Conservation (phyloP, 2,329 filamentous ascomycete genomes). For the Sporothrix globosa region DNA sequence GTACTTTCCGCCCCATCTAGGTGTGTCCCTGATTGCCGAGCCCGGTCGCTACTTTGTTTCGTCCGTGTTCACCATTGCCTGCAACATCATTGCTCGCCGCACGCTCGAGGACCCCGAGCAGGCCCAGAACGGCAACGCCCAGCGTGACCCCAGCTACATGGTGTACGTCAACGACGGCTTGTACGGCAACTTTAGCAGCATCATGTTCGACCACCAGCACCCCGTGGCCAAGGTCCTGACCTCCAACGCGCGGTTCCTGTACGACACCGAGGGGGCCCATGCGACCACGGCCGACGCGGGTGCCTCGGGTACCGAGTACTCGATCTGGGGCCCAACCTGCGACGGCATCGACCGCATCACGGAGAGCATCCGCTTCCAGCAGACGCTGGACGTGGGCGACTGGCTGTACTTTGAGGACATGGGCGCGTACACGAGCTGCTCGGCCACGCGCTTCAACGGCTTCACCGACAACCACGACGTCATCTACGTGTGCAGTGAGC, state of each 20-base stretch:
- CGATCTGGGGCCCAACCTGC: slow-evolving; percentile 96
- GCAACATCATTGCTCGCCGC: slow-evolving; percentile 93
- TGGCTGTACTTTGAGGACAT: slow-evolving; percentile 99
- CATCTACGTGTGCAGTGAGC: slow-evolving; percentile 93
- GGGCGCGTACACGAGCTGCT: slow-evolving; percentile 98
- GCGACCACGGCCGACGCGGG: slow-evolving; percentile 42
- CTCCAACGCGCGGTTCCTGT: slow-evolving; percentile 60
- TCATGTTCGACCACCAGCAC: slow-evolving; percentile 98
- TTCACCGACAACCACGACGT: slow-evolving; percentile 92
- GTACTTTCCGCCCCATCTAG: slow-evolving; percentile 75
- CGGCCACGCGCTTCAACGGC: slow-evolving; percentile 95
- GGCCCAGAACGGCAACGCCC: slow-evolving; percentile 39
- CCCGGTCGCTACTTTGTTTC: slow-evolving; percentile 96
- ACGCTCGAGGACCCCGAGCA: slow-evolving; percentile 76
- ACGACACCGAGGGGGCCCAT: slow-evolving; percentile 50
- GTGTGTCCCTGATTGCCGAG: slow-evolving; percentile 88
- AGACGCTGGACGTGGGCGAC: slow-evolving; percentile 85
- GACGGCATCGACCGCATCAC: slow-evolving; percentile 96
- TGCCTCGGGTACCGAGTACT: slow-evolving; percentile 72
- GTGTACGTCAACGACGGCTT: slow-evolving; percentile 96
- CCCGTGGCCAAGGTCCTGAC: slow-evolving; percentile 82
- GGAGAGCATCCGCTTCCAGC: slow-evolving; percentile 74
- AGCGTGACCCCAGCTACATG: slow-evolving; percentile 76
- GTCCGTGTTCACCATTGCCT: slow-evolving; percentile 89
- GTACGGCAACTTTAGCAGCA: slow-evolving; percentile 98